Base-by-base conservation (phyloP, 306 rosid species). In the Adenanthera pavonina region DNA sequence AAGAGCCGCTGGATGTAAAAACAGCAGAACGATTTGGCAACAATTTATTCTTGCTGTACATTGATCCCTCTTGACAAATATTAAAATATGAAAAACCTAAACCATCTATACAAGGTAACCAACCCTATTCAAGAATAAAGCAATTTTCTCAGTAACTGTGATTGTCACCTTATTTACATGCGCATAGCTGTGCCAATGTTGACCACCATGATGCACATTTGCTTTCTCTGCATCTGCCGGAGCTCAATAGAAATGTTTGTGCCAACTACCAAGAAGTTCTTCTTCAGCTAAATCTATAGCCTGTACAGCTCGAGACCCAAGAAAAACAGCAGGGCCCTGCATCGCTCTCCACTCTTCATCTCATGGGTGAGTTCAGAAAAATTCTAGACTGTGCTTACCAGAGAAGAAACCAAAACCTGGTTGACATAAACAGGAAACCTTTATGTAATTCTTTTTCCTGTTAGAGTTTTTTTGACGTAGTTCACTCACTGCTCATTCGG, bases 291-390 rank as follows among this genome's bases (percentile, higher is more conserved):
- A 10, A 91, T 89, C 90, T 72, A 77, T 61, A 73, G 79, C 73
- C 81, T 87, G 90, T 91, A 90, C 92, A 90, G 10, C 47, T 86
- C 87, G 74, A 56, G 87, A 88, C 92, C 94, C 87, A 52, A 82
- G 60, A 68, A 46, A 49, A 75, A 87, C 46, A 78, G 15, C 43
- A 1, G 82, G 89, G 81, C 75, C 84, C 83, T 19, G n/a, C 15
- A 59, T 81, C 61, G 20, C 67, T 69, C 78, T 20, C 38, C 15
- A 34, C 17, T 80, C 74, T 77, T 54, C 77, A 70, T 70, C 69
- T 38, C 78, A 46, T 60, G 72, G 74, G 56, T 20, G 57, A 59
- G 48, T 34, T 3, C 4, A 19, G 77, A 89, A 85, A 78, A 35
- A 79, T 75, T 67, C 47, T 72, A 30, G 35, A 68, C 81, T 77